A percentile compares a stretch with the other conserved stretches of the same genome.
These are phyloP conservation scores for Glycine tomentella DNA, from an alignment of 306 rosid species.

Conservation along the genomic window DNA sequence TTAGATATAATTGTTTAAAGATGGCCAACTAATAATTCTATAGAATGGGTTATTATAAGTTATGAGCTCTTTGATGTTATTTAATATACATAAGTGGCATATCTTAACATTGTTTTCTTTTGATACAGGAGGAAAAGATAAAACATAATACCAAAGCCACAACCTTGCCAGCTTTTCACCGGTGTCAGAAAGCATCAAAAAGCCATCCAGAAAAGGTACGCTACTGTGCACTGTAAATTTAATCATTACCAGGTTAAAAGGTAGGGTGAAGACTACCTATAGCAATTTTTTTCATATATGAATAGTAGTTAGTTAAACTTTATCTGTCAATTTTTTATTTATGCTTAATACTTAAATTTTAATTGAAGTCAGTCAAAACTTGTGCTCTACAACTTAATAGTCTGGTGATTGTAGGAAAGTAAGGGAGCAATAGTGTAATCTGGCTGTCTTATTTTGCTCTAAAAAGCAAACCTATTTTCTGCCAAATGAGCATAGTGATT, in stretches of 20 bases:
- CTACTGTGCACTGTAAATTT: conserved; percentile 7
- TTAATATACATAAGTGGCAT: not conserved
- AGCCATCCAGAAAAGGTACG: conserved; percentile 59
- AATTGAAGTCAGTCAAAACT: conserved; percentile 10
- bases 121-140: conserved; percentile 56
- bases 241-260: not conserved
- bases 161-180: conserved; percentile 52
- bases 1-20: conserved; percentile 10
- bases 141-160: conserved; percentile 59
- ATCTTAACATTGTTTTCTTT: conserved; percentile 38
- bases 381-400: conserved; percentile 19
- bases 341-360: no score
- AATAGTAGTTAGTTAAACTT: not conserved
- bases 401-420: conserved; percentile 8
- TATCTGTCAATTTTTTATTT: not conserved
- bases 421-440: conserved; percentile 28
- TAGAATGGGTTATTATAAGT: not conserved
- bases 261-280: conserved; percentile 17
- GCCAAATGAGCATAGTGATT: conserved; percentile 30
- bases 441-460: conserved; percentile 7
- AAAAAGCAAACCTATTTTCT: conserved; percentile 5
- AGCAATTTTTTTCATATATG: no score
- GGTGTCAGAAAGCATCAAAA: conserved; percentile 52
- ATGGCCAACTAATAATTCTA: not conserved
- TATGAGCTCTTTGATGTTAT: not conserved